Base-by-base conservation (phyloP, 148 eudicot species). In the Nepenthes mirabilis region DNA sequence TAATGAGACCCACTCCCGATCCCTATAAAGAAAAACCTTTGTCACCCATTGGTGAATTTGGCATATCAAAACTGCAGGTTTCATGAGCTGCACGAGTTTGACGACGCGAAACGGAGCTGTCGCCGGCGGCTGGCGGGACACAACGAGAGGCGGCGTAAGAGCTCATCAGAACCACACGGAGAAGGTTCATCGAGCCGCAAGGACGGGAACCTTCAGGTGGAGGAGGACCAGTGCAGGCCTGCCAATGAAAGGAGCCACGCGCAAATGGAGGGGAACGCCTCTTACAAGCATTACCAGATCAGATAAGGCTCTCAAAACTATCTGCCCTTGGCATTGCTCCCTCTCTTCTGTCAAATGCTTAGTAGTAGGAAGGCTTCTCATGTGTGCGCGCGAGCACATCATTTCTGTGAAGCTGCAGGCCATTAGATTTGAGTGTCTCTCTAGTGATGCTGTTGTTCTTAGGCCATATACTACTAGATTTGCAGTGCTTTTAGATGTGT, bases 281-380 rank as follows among this genome's bases (percentile, higher is more conserved):
- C 59, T 43, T 74, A 50, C 63, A 65, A 69, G 47, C 70, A 65
- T 56, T 48, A 47, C 63, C 72, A 65, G 52, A 67, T 68, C 64
- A 63, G 65, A 56, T 67, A 65, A 58, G 43, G 35, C 0, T n/a
- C 3, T 36, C 33, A 57, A 9, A n/a, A 58, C 8, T 10, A 14
- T n/a, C 36, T 13, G 37, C 32, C 60, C 32, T 33, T 13, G 47
- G 53, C 43, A 33, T 40, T 74, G 84, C 81, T 80, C 80, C 62
- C 84, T 77, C 84, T 80, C 81, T 77, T 80, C 84, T 77, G 84
- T 80, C 84, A 80, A 50, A 47, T 2, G 23, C 23, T 23, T 23
- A 23, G 23, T 23, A 23, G 23, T 23, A 23, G 23, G 23, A 23
- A 23, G 23, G 23, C 23, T 23, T 48, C 49, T 47, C 49, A 6